These are phyloP conservation scores for Clavispora fructus DNA, from an alignment of 805 yeast species.

Conservation along the genomic window DNA sequence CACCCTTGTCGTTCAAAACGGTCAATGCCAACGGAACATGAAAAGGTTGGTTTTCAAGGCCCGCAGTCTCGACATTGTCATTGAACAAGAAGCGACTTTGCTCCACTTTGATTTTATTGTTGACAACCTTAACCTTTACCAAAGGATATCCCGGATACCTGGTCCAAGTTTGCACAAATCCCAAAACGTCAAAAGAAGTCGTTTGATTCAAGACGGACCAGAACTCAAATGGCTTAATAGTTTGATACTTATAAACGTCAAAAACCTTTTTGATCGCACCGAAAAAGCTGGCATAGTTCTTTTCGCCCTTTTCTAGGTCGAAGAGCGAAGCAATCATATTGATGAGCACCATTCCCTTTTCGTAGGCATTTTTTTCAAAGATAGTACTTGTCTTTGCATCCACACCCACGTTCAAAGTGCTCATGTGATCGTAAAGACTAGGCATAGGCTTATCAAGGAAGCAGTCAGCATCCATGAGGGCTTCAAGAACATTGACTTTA, in stretches of 20 bases:
- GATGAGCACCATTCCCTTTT: constrained; percentile 53
- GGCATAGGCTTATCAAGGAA: constrained; percentile 21
- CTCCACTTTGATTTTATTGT: constrained; percentile 23
- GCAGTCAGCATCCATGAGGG: constrained; percentile 33
- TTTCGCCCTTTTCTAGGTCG: constrained; percentile 19
- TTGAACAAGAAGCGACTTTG: constrained; percentile 35
- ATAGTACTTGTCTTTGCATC: constrained; percentile 37
- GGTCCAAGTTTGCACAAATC: constrained; percentile 57
- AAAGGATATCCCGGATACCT: constrained; percentile 57
- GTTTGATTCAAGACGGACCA: constrained; percentile 42
- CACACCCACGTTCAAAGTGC: constrained; percentile 20
- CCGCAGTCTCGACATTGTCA: constrained; percentile 18
- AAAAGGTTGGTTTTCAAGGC: constrained; percentile 53
- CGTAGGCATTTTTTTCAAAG: constrained; percentile 48
- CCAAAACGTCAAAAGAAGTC: constrained; percentile 39
- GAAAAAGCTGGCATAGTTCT: constrained; percentile 24
- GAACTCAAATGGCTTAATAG: constrained; percentile 46
- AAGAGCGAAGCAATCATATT: constrained; percentile 48
- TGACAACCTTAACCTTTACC: constrained; percentile 30
- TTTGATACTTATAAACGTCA: constrained; percentile 24
- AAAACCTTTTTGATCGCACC: constrained; percentile 36
- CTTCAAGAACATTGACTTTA: constrained; percentile 19
- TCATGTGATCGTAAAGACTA: constrained; percentile 32
- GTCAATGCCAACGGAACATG: constrained; percentile 55
- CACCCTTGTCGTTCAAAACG: constrained; percentile 24